Conservation (phyloP, 2,329 filamentous ascomycete species). For the Albifimbria verrucaria region DNA sequence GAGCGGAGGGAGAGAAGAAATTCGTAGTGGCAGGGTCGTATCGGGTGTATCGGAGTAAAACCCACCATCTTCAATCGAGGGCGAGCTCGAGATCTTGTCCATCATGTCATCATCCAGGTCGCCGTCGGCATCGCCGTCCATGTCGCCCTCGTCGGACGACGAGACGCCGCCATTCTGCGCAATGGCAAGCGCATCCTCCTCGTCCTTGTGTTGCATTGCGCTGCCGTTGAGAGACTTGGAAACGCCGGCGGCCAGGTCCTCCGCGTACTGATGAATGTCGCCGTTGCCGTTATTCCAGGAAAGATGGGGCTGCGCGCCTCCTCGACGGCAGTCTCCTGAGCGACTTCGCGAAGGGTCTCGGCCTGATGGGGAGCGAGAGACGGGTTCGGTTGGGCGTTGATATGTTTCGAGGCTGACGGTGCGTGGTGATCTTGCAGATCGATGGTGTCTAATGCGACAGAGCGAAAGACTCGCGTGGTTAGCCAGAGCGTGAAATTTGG, state of each 20-base stretch:
- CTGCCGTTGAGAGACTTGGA: slow-evolving; percentile 22
- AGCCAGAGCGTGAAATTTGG: not conserved
- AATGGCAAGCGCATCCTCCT: slow-evolving; percentile 57
- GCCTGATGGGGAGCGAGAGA: slow-evolving; percentile 75
- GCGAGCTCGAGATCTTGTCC: slow-evolving; percentile 98
- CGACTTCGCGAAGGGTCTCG: slow-evolving; percentile 75
- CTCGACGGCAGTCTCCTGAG: slow-evolving; percentile 73
- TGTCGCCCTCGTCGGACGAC: slow-evolving; percentile 58
- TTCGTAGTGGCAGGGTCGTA: slow-evolving; percentile 39
- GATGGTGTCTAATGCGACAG: slow-evolving; percentile 68
- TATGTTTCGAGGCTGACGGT: slow-evolving; percentile 82
- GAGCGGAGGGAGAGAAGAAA: slow-evolving; percentile 37
- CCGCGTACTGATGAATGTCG: slow-evolving; percentile 42
- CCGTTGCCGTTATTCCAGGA: slow-evolving; percentile 45
- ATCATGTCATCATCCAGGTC: slow-evolving; percentile 88
- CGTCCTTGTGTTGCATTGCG: slow-evolving; percentile 32
- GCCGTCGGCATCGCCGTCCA: slow-evolving; percentile 68
- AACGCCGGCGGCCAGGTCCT: slow-evolving; percentile 39
- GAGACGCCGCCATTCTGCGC: slow-evolving; percentile 59
- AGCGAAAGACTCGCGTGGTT: slow-evolving; percentile 16
- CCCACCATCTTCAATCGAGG: slow-evolving; percentile 99
- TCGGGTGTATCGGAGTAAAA: slow-evolving; percentile 45
- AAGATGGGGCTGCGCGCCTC: slow-evolving; percentile 61
- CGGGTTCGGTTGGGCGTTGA: slow-evolving; percentile 34
- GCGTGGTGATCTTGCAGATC: slow-evolving; percentile 84